Percentiles rank a stretch among this genome's conserved stretches.
phyloP scores from a whole-genome alignment of 768 basidiomycete genomes.

The Trametes cinnabarina region DNA sequence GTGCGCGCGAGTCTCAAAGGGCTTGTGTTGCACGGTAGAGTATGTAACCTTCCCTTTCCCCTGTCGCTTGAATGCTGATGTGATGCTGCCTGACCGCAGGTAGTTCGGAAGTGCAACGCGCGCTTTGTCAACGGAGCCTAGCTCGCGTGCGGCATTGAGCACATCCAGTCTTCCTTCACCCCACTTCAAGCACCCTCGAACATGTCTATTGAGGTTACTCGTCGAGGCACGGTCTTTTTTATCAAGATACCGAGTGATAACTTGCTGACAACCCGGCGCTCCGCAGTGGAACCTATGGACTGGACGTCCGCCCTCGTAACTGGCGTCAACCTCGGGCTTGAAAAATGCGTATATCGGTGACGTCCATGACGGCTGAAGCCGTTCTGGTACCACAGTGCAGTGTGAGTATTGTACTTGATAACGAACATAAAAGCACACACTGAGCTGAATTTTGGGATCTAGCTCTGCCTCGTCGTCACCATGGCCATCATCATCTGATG shows the following conservation, averaged over 20 bases:
- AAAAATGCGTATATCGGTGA: constrained; percentile 32
- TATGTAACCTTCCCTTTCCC: too few species aligned
- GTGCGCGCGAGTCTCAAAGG: constrained; percentile 23
- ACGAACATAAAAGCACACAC: too few species aligned
- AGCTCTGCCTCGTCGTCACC: too few species aligned
- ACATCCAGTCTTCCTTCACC: constrained; percentile 27
- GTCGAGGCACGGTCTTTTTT: constrained; percentile 26
- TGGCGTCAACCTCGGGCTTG: constrained; percentile 17
- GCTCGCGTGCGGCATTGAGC: not conserved
- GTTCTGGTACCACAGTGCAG: not conserved
- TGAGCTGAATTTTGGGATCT: too few species aligned
- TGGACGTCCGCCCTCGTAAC: constrained; percentile 16
- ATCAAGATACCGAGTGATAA: constrained; percentile 24
- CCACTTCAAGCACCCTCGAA: constrained; percentile 26
- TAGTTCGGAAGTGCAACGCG: too few species aligned
- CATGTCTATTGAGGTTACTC: constrained; percentile 30
- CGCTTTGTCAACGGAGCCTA: not conserved
- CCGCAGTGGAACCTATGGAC: constrained; percentile 28
- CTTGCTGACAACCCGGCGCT: constrained; percentile 19
- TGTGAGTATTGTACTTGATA: too few species aligned
- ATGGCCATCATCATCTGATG: too few species aligned
- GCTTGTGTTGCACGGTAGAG: not conserved
- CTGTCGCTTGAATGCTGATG: too few species aligned
- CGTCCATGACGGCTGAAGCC: constrained; percentile 15
- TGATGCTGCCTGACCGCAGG: too few species aligned